These are phyloP conservation scores for Leishmania guyanensis DNA, from an alignment of 208 protist species.

Conservation along the genomic window DNA sequence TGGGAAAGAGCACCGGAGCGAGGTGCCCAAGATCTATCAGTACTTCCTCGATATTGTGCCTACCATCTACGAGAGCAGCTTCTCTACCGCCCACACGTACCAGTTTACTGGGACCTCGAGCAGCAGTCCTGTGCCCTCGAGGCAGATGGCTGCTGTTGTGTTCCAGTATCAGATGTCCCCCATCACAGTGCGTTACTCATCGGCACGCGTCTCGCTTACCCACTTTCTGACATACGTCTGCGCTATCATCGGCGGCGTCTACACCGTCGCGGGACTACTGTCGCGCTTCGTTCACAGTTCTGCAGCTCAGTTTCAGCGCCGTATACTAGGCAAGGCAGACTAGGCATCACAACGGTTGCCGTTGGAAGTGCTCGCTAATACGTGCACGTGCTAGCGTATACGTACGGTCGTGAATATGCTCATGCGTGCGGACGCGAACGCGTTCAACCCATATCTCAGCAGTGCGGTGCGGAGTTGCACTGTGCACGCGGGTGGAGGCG, in stretches of 20 bases:
- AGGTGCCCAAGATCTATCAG: constrained; percentile 24
- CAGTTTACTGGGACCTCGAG: constrained; percentile 45
- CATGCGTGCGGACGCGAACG: not conserved
- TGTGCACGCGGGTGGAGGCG: not conserved
- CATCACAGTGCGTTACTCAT: constrained; percentile 83
- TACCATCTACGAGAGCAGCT: constrained; percentile 42
- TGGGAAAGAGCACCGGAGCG: constrained; percentile 18
- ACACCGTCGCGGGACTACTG: constrained; percentile 80
- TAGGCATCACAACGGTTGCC: constrained; percentile 3
- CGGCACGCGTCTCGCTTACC: constrained; percentile 65
- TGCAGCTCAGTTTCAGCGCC: constrained; percentile 45
- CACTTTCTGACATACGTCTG: constrained; percentile 94
- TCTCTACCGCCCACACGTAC: constrained; percentile 36
- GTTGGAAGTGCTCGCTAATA: not conserved
- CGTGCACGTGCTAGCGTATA: not conserved
- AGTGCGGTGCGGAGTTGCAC: not conserved
- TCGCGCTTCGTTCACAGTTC: constrained; percentile 41
- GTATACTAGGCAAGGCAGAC: constrained; percentile 46
- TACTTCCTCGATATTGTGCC: constrained; percentile 63
- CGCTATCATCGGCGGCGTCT: constrained; percentile 95
- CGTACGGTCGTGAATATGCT: not conserved
- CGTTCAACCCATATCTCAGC: not conserved
- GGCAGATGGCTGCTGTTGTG: constrained; percentile 60
- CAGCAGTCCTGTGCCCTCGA: not conserved
- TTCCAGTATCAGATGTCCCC: constrained; percentile 94